Evolutionary conservation across 768 basidiomycete genomes (phyloP).

Genomic region (Astraeus odoratus): DNA sequence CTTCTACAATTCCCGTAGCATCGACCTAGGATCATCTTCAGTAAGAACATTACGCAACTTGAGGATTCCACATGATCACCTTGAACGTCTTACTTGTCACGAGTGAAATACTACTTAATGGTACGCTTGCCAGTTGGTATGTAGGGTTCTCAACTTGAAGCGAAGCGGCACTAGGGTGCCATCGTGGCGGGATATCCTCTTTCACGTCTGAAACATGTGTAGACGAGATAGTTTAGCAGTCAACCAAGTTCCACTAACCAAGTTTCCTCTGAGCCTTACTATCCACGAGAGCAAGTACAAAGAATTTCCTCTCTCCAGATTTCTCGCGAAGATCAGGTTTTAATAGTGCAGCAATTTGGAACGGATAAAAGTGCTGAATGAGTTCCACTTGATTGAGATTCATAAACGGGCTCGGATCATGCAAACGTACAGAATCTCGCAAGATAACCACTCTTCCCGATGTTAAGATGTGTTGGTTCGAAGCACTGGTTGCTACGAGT

Average conservation of each 20-base stretch:
- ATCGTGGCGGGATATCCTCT: conserved; percentile 58
- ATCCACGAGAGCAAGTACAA: conserved; percentile 67
- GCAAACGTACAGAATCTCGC: conserved; percentile 63
- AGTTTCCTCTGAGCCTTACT: conserved; percentile 40
- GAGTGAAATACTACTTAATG: conserved; percentile 66
- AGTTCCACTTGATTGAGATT: not conserved
- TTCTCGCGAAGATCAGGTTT: conserved; percentile 50
- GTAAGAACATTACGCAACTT: not conserved
- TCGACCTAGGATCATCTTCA: conserved; percentile 49
- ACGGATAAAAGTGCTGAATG: conserved; percentile 64
- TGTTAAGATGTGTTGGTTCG: conserved; percentile 60
- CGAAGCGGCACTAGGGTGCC: conserved; percentile 57
- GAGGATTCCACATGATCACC: conserved; percentile 32
- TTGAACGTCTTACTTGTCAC: conserved; percentile 69
- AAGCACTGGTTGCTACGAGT: conserved; percentile 51
- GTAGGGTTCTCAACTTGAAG: conserved; percentile 44
- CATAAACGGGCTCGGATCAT: not conserved
- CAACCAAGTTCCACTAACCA: conserved; percentile 32
- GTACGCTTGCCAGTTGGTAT: conserved; percentile 63
- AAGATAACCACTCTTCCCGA: conserved; percentile 80
- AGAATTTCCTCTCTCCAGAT: conserved; percentile 44
- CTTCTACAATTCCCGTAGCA: conserved; percentile 58
- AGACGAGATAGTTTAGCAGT: not conserved
- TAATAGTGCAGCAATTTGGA: conserved; percentile 66
- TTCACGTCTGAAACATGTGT: conserved; percentile 44